Conservation (phyloP, 345 rosid genomes). For the Geranium rotundifolium region DNA sequence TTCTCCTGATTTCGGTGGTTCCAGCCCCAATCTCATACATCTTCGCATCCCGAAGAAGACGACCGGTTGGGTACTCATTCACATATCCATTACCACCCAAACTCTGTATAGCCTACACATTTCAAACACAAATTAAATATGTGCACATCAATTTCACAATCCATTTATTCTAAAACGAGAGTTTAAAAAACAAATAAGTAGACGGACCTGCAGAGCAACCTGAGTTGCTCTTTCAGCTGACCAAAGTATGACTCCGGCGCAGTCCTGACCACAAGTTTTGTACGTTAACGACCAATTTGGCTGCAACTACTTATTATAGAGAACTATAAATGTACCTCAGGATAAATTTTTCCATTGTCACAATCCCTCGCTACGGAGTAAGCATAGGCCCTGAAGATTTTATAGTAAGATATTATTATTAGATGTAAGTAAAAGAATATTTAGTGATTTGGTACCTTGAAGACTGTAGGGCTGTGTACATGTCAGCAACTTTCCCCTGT, state of each 20-base stretch:
- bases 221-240: conserved; percentile 96
- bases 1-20: conserved; percentile 89
- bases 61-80: conserved; percentile 79
- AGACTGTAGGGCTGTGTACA: conserved; percentile 83
- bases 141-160: conserved; percentile 5
- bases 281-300: no score
- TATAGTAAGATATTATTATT: background rate
- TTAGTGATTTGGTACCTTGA: conserved; percentile 40
- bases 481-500: conserved; percentile 93
- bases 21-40: conserved; percentile 94
- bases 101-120: conserved; percentile 83
- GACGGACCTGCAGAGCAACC: conserved; percentile 80
- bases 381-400: conserved; percentile 55
- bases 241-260: conserved; percentile 86
- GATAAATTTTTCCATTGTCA: conserved; percentile 59
- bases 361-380: conserved; percentile 84
- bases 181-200: no score
- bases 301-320: no score
- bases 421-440: background rate
- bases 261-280: conserved; percentile 37
- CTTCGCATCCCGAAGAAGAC: conserved; percentile 88
- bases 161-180: no score
- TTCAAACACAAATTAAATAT: no score
- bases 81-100: conserved; percentile 89
- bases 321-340: conserved; percentile 39